phyloP scores from a whole-genome alignment of 495 filamentous ascomycete genomes.

The Immersiella caudata region DNA sequence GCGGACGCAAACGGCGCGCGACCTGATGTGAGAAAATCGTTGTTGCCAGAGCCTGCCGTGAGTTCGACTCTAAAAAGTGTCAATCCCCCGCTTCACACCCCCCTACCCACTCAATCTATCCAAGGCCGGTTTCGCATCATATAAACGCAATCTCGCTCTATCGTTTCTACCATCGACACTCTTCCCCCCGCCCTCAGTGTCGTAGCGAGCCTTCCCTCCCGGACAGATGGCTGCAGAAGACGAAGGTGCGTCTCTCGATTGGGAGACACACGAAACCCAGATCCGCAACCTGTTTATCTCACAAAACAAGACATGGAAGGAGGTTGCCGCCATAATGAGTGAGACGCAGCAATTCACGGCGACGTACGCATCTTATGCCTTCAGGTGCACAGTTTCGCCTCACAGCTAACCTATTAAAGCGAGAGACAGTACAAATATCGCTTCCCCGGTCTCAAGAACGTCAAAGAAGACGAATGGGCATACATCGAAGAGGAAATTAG shows the following conservation, averaged over 20 bases:
- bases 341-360: constrained; percentile 5
- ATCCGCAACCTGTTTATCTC: constrained; percentile 13
- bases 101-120: neutral
- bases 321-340: neutral
- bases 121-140: too few relatives aligned
- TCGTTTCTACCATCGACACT: neutral
- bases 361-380: neutral
- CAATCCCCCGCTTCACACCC: too few relatives aligned
- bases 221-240: neutral
- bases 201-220: neutral
- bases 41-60: too few relatives aligned
- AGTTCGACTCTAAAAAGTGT: too few relatives aligned
- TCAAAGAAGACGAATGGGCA: constrained; percentile 12
- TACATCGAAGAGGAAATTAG: constrained; percentile 7
- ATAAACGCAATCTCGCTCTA: too few relatives aligned
- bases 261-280: neutral
- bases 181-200: neutral
- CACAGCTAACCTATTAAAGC: neutral
- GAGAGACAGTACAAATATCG: constrained; percentile 16
- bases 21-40: too few relatives aligned
- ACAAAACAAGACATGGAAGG: constrained; percentile 11
- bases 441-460: constrained; percentile 8
- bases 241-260: constrained; percentile 7
- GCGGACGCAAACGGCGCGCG: neutral
- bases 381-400: neutral